phyloP scores from a whole-genome alignment of 2,329 filamentous ascomycete genomes.

The Ceratocystis smalleyi region DNA sequence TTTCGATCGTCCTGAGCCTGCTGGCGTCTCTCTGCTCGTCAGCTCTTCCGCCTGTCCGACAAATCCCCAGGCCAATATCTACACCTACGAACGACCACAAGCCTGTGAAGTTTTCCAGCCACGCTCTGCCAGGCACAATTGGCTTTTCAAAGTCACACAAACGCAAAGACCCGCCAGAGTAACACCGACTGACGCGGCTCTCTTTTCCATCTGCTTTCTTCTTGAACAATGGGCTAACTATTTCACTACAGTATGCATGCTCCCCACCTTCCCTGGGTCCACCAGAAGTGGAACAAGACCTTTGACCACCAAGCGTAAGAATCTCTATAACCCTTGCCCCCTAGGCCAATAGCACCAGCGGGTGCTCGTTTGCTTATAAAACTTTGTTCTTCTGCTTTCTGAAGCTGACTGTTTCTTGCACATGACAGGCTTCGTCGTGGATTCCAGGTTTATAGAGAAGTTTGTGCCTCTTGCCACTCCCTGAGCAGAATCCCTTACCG shows the following conservation, averaged over 20 bases:
- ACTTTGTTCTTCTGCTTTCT: too few relatives aligned
- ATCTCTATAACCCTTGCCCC: conserved; percentile 3
- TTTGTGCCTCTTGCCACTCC: conserved; percentile 96
- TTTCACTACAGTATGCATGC: conserved; percentile 58
- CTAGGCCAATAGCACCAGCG: background rate
- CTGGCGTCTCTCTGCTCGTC: background rate
- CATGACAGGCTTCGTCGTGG: conserved; percentile 72
- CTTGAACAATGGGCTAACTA: conserved; percentile 21
- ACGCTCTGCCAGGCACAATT: too few relatives aligned
- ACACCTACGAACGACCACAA: too few relatives aligned
- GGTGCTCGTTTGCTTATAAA: too few relatives aligned
- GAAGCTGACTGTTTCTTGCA: background rate
- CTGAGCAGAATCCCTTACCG: conserved; percentile 89
- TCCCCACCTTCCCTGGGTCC: conserved; percentile 89
- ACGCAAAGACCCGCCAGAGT: background rate
- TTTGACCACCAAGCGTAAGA: conserved; percentile 94
- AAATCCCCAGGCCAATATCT: background rate
- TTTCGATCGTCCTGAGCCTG: background rate
- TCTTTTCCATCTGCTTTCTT: background rate
- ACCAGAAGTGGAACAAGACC: conserved; percentile 80
- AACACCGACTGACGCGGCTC: background rate
- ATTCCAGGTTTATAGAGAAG: conserved; percentile 98
- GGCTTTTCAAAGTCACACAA: background rate
- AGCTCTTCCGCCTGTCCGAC: background rate
- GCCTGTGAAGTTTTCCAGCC: too few relatives aligned